Conservation (phyloP, 2,329 filamentous ascomycete species). For the Bretziella fagacearum region DNA sequence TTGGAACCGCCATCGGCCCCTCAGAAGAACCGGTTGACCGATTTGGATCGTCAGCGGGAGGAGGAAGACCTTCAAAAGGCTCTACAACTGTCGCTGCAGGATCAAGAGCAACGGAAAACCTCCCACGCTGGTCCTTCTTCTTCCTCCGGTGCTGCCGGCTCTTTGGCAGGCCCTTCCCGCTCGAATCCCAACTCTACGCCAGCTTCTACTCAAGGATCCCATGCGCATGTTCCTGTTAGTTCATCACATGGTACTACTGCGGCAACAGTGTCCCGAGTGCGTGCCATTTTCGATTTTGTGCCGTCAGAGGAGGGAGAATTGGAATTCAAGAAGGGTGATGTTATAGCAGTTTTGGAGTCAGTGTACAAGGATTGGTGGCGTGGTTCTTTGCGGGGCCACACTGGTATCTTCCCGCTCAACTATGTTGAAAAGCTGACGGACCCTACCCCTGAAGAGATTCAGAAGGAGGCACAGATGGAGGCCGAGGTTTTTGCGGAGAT, state of each 20-base stretch:
- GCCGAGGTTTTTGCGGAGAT: slow-evolving; percentile 48
- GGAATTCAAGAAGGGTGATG: slow-evolving; percentile 89
- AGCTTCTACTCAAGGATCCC: not conserved
- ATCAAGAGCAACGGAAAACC: slow-evolving; percentile 50
- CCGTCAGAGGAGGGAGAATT: slow-evolving; percentile 89
- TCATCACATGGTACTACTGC: slow-evolving; percentile 67
- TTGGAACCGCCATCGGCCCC: slow-evolving; percentile 84
- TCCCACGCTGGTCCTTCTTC: slow-evolving; percentile 22
- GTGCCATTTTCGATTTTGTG: slow-evolving; percentile 85
- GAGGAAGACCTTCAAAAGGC: slow-evolving; percentile 97
- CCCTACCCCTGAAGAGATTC: slow-evolving; percentile 82
- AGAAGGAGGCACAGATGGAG: slow-evolving; percentile 93
- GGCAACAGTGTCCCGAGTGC: slow-evolving; percentile 85
- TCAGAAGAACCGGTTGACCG: slow-evolving; percentile 79
- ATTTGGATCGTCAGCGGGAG: slow-evolving; percentile 80
- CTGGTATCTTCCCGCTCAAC: slow-evolving; percentile 94
- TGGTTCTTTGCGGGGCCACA: slow-evolving; percentile 81
- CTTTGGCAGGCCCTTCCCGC: slow-evolving; percentile 20
- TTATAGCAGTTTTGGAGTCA: slow-evolving; percentile 92
- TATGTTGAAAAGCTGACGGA: slow-evolving; percentile 97
- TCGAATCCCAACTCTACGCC: not conserved
- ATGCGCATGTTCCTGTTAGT: slow-evolving; percentile 36
- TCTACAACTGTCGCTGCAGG: slow-evolving; percentile 77
- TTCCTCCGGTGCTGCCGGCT: slow-evolving; percentile 17
- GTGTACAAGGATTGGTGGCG: slow-evolving; percentile 99